A percentile compares a stretch with the other conserved stretches of the same genome.
Conservation (phyloP, 2,329 filamentous ascomycete species). For the Metarhizium guizhouense region DNA sequence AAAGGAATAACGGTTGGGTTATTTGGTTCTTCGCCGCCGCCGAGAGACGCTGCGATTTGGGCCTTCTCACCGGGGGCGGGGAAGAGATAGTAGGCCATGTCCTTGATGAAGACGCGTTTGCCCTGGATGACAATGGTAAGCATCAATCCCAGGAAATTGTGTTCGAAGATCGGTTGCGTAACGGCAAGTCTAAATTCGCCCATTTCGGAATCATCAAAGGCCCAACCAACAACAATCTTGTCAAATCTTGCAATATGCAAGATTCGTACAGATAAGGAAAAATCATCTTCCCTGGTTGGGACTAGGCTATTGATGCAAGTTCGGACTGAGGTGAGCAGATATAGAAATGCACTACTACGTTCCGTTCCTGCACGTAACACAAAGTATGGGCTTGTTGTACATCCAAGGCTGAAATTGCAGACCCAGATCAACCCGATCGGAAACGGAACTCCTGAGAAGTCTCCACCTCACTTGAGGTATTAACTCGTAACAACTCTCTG, state of each 20-base stretch:
- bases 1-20: conserved; percentile 83
- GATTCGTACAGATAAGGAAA: no score
- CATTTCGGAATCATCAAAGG: neutral
- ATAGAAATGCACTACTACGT: no score
- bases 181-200: neutral
- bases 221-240: no score
- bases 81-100: conserved; percentile 88
- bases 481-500: neutral
- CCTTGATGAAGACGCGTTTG: conserved; percentile 95
- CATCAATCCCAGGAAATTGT: neutral
- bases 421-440: no score
- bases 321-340: no score
- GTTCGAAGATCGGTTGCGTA: neutral
- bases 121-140: conserved; percentile 40
- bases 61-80: conserved; percentile 60
- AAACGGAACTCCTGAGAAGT: no score
- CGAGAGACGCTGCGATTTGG: conserved; percentile 70
- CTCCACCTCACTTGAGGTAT: neutral
- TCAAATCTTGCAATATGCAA: no score
- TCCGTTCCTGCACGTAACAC: no score
- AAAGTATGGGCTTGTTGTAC: no score
- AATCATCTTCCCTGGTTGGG: no score
- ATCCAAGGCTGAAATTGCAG: no score
- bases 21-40: conserved; percentile 51
- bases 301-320: no score